Conservation (phyloP, 1,284 basidiomycete genomes). For the Fistulina hepatica region DNA sequence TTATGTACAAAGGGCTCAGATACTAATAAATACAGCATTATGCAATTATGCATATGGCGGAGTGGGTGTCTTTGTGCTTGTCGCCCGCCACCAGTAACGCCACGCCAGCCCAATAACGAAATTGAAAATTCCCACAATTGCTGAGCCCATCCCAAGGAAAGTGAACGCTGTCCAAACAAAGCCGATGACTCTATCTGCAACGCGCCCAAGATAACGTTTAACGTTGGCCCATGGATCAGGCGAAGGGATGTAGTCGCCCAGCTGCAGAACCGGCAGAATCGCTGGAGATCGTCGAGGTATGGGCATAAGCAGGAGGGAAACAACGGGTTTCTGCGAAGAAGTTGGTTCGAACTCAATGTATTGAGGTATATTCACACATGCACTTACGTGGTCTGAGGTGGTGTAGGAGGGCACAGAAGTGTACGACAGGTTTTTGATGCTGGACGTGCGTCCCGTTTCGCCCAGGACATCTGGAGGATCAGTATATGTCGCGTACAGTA, state of each 20-base stretch:
- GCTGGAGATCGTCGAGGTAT: slow-evolving; percentile 19
- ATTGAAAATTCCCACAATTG: slow-evolving; percentile 54
- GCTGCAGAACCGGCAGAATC: slow-evolving; percentile 13
- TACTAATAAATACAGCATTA: no score
- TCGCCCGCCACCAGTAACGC: slow-evolving; percentile 43
- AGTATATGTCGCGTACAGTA: slow-evolving; percentile 77
- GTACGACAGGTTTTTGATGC: slow-evolving; percentile 55
- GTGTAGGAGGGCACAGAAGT: slow-evolving; percentile 69
- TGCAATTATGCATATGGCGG: no score
- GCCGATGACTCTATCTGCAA: slow-evolving; percentile 64
- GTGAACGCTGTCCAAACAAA: slow-evolving; percentile 64
- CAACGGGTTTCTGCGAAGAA: slow-evolving; percentile 54
- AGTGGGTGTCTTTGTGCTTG: no score
- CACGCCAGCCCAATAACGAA: slow-evolving; percentile 51
- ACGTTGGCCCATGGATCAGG: slow-evolving; percentile 41
- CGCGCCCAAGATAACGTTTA: slow-evolving; percentile 54
- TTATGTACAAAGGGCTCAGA: no score
- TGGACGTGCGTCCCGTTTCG: slow-evolving; percentile 38
- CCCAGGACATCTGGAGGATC: slow-evolving; percentile 55
- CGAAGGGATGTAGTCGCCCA: slow-evolving; percentile 30
- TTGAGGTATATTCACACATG: background rate
- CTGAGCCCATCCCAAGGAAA: slow-evolving; percentile 66
- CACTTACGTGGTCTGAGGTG: slow-evolving; percentile 59
- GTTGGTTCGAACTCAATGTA: background rate
- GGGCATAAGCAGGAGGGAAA: slow-evolving; percentile 50